Conservation (phyloP, 2,329 filamentous ascomycete genomes). For the Fulvia fulva region DNA sequence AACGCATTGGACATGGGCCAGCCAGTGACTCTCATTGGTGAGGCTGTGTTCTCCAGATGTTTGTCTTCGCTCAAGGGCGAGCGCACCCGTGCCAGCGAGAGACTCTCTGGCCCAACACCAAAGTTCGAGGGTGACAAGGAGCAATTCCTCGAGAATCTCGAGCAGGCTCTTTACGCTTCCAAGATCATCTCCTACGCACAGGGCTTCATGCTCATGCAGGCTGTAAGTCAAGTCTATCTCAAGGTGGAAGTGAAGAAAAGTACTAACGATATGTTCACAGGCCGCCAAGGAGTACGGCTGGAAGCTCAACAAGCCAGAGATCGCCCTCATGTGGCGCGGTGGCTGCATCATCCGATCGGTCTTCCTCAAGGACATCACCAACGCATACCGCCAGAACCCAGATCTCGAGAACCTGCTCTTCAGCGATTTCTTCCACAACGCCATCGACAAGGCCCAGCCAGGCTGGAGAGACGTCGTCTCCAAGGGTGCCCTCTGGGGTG, state of each 20-base stretch:
- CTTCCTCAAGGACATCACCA: slow-evolving; percentile 99
- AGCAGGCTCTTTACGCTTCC: slow-evolving; percentile 97
- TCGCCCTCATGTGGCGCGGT: slow-evolving; percentile 99
- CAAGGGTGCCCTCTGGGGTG: slow-evolving; percentile 89
- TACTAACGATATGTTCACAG: slow-evolving; percentile 43
- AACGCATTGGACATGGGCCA: slow-evolving; percentile 97
- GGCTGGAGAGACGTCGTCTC: slow-evolving; percentile 89
- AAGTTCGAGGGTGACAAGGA: slow-evolving; percentile 87
- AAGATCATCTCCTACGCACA: slow-evolving; percentile 99
- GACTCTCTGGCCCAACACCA: slow-evolving; percentile 72
- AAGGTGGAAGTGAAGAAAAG: background rate
- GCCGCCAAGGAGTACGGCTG: slow-evolving; percentile 93
- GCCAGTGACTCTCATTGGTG: slow-evolving; percentile 96
- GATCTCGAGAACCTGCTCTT: slow-evolving; percentile 98
- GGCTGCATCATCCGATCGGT: slow-evolving; percentile 99
- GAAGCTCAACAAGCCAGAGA: slow-evolving; percentile 99
- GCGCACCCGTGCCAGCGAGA: slow-evolving; percentile 74
- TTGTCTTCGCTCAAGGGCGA: slow-evolving; percentile 91
- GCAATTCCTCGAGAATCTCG: slow-evolving; percentile 92
- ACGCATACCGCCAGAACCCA: slow-evolving; percentile 88
- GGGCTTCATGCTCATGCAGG: slow-evolving; percentile 99
- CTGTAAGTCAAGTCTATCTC: slow-evolving; percentile 58
- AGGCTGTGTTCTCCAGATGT: slow-evolving; percentile 94
- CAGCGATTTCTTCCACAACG: slow-evolving; percentile 99
- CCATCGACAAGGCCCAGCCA: slow-evolving; percentile 88